Conservation (phyloP, 1,139 yeast genomes). For the Debaryomycetaceae sp. region DNA sequence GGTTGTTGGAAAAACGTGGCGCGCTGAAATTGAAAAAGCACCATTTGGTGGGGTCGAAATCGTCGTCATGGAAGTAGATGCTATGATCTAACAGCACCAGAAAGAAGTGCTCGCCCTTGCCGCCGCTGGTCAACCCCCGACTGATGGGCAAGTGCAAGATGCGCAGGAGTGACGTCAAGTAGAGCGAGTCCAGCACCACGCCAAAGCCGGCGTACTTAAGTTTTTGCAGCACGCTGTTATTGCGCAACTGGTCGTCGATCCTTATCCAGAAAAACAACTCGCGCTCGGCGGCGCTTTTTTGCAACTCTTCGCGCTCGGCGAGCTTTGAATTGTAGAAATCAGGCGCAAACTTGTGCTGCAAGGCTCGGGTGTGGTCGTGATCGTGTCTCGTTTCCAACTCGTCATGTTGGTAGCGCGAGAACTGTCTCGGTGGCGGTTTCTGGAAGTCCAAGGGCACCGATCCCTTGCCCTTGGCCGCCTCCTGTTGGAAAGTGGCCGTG, state of each 20-base stretch:
- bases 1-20: constrained; percentile 35
- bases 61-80: constrained; percentile 39
- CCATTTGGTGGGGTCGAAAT: constrained; percentile 41
- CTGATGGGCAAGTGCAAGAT: constrained; percentile 23
- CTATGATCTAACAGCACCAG: constrained; percentile 42
- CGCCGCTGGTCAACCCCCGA: constrained; percentile 17
- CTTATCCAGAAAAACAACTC: constrained; percentile 29
- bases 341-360: constrained; percentile 28
- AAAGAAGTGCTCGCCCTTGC: constrained; percentile 23
- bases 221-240: constrained; percentile 10
- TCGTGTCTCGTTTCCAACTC: constrained; percentile 17
- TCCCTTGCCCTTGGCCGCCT: constrained; percentile 12
- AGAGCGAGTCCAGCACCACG: constrained; percentile 32
- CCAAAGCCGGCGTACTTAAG: constrained; percentile 25
- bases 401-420: constrained; percentile 22
- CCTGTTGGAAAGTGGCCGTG: constrained; percentile 14
- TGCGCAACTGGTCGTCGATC: constrained; percentile 19
- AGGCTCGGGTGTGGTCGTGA: constrained; percentile 17
- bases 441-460: constrained; percentile 33
- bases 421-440: constrained; percentile 21
- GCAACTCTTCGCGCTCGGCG: constrained; percentile 14
- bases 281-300: constrained; percentile 26
- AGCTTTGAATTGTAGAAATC: constrained; percentile 18
- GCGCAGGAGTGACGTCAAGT: constrained; percentile 25
- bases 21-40: constrained; percentile 30